A percentile compares a stretch with the other conserved stretches of the same genome.
These are phyloP conservation scores for Eremothecium gossypii DNA, from an alignment of 1,139 yeast species.

Conservation along the genomic window DNA sequence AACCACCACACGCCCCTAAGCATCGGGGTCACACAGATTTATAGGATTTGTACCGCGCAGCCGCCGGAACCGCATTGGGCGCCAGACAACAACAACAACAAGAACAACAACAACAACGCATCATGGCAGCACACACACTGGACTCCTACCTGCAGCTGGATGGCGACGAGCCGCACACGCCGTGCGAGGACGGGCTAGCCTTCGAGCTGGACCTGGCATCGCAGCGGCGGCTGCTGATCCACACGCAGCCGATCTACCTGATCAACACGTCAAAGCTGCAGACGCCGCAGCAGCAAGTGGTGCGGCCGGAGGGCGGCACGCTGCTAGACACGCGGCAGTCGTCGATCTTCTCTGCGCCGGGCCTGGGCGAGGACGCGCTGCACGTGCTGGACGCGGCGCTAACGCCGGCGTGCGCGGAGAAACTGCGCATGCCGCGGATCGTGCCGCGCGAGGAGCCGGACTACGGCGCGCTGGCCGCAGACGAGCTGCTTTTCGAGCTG, in stretches of 20 bases:
- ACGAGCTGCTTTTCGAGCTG: conserved; percentile 1
- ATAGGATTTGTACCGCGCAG: too few species aligned
- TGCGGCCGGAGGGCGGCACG: background rate
- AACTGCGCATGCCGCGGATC: background rate
- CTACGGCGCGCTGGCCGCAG: background rate
- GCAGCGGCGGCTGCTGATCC: conserved; percentile 11
- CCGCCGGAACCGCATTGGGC: too few species aligned
- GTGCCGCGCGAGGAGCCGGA: background rate
- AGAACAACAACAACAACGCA: too few species aligned
- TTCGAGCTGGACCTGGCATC: conserved; percentile 3
- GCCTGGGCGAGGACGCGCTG: background rate
- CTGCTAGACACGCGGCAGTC: conserved; percentile 5
- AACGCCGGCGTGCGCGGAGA: background rate
- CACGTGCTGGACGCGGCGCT: conserved; percentile 1
- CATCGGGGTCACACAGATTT: too few species aligned
- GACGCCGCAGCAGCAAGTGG: conserved; percentile 3
- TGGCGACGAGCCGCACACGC: conserved; percentile 1
- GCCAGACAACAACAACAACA: too few species aligned
- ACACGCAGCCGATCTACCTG: conserved; percentile 18
- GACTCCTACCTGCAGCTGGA: conserved; percentile 3
- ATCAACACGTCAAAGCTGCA: conserved; percentile 6
- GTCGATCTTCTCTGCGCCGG: conserved; percentile 8
- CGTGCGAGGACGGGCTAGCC: conserved; percentile 3
- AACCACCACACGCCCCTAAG: too few species aligned
- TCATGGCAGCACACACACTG: background rate